These are phyloP conservation scores for Avena insularis DNA, from an alignment of 176 grass and related monocot genomes.

Conservation along the genomic window DNA sequence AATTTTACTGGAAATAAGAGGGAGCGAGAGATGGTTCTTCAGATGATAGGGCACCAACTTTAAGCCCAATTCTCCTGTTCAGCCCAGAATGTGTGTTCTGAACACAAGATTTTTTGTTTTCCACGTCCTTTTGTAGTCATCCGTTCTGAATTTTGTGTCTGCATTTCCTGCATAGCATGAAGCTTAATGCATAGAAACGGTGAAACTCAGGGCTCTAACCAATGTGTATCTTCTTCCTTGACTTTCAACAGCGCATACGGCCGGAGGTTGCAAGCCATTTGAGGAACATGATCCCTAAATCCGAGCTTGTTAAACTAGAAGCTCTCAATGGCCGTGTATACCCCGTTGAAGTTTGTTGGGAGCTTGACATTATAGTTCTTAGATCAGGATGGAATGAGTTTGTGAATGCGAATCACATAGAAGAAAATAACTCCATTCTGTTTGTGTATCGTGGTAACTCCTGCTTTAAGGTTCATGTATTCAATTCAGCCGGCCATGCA, in stretches of 20 bases:
- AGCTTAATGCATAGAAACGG: background rate
- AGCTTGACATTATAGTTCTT: background rate
- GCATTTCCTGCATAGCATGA: background rate
- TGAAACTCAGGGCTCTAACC: background rate
- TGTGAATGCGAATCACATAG: constrained; percentile 14
- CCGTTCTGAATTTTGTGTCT: background rate
- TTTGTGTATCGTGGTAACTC: constrained; percentile 39
- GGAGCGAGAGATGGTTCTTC: too few relatives aligned
- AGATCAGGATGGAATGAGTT: constrained; percentile 44
- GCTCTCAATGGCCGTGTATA: constrained; percentile 18
- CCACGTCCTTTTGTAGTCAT: background rate
- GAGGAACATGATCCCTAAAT: background rate
- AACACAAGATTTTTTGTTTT: background rate
- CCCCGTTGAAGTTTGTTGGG: constrained; percentile 10
- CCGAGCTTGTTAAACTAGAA: constrained; percentile 25
- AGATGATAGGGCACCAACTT: too few relatives aligned
- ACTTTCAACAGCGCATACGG: background rate
- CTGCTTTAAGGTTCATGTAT: constrained; percentile 41
- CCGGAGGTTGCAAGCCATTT: background rate
- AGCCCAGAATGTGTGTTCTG: background rate
- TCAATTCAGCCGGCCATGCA: background rate
- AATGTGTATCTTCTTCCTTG: background rate
- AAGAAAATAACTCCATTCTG: constrained; percentile 26
- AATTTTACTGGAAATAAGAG: too few relatives aligned
- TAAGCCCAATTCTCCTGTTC: too few relatives aligned